Conservation (phyloP, 2,329 filamentous ascomycete species). For the Ophiostoma tasmaniense region DNA sequence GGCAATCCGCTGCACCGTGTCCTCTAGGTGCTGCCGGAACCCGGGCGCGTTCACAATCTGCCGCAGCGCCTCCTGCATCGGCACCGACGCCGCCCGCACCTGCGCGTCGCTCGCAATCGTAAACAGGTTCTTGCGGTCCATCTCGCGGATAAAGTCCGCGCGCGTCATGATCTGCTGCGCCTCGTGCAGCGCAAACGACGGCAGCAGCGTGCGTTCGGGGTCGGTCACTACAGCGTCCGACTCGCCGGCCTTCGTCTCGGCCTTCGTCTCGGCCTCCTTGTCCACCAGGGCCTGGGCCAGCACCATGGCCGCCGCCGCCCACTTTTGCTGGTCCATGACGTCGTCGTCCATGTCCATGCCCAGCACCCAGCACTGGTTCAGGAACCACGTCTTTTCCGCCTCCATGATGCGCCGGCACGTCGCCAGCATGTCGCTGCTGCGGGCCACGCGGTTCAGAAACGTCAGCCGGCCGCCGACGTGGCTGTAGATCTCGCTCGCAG, state of each 20-base stretch:
- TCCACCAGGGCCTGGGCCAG: slow-evolving; percentile 88
- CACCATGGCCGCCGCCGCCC: slow-evolving; percentile 85
- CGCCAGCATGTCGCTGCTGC: slow-evolving; percentile 66
- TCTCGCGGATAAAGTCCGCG: slow-evolving; percentile 84
- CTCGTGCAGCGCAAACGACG: slow-evolving; percentile 70
- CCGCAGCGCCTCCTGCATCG: slow-evolving; percentile 88
- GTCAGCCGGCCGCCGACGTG: slow-evolving; percentile 80
- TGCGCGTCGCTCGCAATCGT: slow-evolving; percentile 81
- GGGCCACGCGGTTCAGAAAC: slow-evolving; percentile 85
- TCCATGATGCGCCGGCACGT: slow-evolving; percentile 62
- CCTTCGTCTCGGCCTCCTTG: slow-evolving; percentile 46
- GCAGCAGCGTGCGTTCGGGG: slow-evolving; percentile 37
- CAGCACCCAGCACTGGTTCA: slow-evolving; percentile 68
- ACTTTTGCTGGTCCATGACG: slow-evolving; percentile 72
- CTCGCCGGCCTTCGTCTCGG: slow-evolving; percentile 31
- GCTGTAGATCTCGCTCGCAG: slow-evolving; percentile 73
- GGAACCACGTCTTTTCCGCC: slow-evolving; percentile 66
- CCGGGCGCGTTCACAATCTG: slow-evolving; percentile 69
- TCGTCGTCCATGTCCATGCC: slow-evolving; percentile 62
- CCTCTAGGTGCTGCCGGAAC: slow-evolving; percentile 75
- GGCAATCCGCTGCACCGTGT: slow-evolving; percentile 74
- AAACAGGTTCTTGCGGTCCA: slow-evolving; percentile 92
- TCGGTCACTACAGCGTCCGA: neutral
- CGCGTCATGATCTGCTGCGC: slow-evolving; percentile 92
- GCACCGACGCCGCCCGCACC: slow-evolving; percentile 87